phyloP scores from a whole-genome alignment of 495 filamentous ascomycete species.

The Xylaria nigripes region DNA sequence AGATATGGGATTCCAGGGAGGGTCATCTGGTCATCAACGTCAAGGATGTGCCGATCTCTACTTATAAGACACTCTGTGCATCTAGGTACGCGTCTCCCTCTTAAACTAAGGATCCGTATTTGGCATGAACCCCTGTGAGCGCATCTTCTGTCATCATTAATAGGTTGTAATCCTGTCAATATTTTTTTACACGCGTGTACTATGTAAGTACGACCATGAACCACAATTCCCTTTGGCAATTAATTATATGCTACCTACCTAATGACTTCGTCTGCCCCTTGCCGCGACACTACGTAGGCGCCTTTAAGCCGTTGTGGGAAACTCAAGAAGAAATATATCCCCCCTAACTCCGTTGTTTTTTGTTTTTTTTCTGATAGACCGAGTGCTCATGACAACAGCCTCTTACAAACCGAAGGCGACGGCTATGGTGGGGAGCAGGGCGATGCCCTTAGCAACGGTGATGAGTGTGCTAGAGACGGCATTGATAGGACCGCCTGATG shows the following conservation, averaged over 20 bases:
- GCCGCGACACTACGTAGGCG: background rate
- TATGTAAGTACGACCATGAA: background rate
- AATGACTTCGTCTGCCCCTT: background rate
- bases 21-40: too few relatives aligned
- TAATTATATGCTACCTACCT: background rate
- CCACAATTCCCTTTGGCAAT: background rate
- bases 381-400: background rate
- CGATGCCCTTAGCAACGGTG: constrained; percentile 10
- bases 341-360: too few relatives aligned
- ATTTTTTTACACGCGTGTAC: background rate
- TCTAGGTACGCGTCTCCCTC: too few relatives aligned
- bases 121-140: background rate
- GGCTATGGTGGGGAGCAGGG: constrained; percentile 16
- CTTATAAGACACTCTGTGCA: too few relatives aligned
- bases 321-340: background rate
- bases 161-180: background rate
- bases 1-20: too few relatives aligned
- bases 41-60: too few relatives aligned
- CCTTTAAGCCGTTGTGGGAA: background rate
- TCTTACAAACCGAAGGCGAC: constrained; percentile 16
- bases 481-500: constrained; percentile 1
- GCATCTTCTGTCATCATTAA: background rate
- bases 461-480: constrained; percentile 1
- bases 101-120: too few relatives aligned
- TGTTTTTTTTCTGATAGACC: background rate